A percentile compares a stretch with the other conserved stretches of the same genome.
Conservation (phyloP, 345 rosid species). For the Salix dunnii region DNA sequence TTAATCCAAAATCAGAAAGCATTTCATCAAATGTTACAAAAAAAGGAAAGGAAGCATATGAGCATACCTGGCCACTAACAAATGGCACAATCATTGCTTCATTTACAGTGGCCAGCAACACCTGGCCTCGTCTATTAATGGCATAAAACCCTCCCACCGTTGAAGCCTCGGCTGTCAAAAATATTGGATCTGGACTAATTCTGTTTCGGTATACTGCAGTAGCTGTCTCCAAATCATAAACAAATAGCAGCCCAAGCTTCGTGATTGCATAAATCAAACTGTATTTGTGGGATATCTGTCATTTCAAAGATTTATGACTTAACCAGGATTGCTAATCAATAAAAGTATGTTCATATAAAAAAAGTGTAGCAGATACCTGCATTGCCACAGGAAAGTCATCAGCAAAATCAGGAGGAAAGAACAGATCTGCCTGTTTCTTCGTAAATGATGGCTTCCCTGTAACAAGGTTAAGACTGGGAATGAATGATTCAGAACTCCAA, state of each 20-base stretch:
- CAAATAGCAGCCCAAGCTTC: slow-evolving; percentile 94
- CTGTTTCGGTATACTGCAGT: slow-evolving; percentile 95
- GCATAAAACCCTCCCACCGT: slow-evolving; percentile 89
- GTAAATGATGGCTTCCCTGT: slow-evolving; percentile 92
- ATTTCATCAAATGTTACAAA: not conserved
- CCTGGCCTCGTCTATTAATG: slow-evolving; percentile 65
- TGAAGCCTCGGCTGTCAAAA: slow-evolving; percentile 95
- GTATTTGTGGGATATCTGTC: slow-evolving; percentile 95
- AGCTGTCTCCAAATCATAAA: slow-evolving; percentile 96
- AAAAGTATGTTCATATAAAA: not conserved
- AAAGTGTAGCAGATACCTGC: slow-evolving; percentile 57
- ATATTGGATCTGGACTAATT: slow-evolving; percentile 98
- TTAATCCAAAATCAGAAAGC: not conserved
- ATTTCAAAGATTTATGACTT: not conserved
- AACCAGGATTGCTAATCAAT: not conserved
- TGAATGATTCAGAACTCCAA: not conserved
- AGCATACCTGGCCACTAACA: slow-evolving; percentile 92
- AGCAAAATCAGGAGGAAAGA: slow-evolving; percentile 97
- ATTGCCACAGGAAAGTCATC: slow-evolving; percentile 99
- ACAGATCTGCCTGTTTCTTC: slow-evolving; percentile 97
- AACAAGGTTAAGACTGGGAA: not conserved
- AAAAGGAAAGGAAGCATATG: not conserved
- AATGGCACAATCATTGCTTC: slow-evolving; percentile 93
- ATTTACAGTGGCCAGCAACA: slow-evolving; percentile 74
- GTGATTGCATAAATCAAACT: slow-evolving; percentile 89